Conservation (phyloP, 2,329 filamentous ascomycete species). For the Tolypocladium guangdongense region DNA sequence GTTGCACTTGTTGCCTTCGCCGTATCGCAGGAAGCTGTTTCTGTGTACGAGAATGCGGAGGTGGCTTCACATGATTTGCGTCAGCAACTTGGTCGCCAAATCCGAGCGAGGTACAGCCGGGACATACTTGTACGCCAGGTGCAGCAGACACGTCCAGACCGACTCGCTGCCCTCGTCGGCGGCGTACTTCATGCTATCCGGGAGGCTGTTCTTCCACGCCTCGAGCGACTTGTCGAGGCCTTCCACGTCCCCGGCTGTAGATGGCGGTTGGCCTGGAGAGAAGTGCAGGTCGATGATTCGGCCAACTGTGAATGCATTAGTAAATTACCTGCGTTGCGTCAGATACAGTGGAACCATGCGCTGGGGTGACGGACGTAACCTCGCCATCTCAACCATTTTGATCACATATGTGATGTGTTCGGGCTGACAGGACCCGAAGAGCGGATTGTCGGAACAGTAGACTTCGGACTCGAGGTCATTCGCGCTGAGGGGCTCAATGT, state of each 20-base stretch:
- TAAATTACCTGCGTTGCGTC: neutral
- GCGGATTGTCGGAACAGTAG: slow-evolving; percentile 8
- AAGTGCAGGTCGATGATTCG: slow-evolving; percentile 25
- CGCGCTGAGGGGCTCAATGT: slow-evolving; percentile 21
- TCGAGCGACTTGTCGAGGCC: slow-evolving; percentile 19
- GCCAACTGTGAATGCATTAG: slow-evolving; percentile 12
- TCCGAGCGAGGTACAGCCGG: too few species aligned
- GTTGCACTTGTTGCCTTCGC: slow-evolving; percentile 15
- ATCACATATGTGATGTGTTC: slow-evolving; percentile 24
- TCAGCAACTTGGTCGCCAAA: neutral
- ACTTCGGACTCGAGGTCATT: slow-evolving; percentile 20
- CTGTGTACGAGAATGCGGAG: slow-evolving; percentile 24
- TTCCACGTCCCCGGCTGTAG: slow-evolving; percentile 15
- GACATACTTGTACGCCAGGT: slow-evolving; percentile 25
- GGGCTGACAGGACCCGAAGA: slow-evolving; percentile 17
- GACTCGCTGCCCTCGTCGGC: slow-evolving; percentile 22
- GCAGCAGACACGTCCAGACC: slow-evolving; percentile 24
- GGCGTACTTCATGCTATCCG: slow-evolving; percentile 16
- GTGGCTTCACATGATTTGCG: slow-evolving; percentile 12
- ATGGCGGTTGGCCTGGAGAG: slow-evolving; percentile 19
- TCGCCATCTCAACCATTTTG: slow-evolving; percentile 27
- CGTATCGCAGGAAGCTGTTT: slow-evolving; percentile 18
- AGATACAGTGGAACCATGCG: neutral
- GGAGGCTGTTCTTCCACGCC: slow-evolving; percentile 22
- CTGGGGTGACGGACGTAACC: slow-evolving; percentile 15